Conservation (phyloP, 73 alveolate genomes). For the Breviolum minutum region DNA sequence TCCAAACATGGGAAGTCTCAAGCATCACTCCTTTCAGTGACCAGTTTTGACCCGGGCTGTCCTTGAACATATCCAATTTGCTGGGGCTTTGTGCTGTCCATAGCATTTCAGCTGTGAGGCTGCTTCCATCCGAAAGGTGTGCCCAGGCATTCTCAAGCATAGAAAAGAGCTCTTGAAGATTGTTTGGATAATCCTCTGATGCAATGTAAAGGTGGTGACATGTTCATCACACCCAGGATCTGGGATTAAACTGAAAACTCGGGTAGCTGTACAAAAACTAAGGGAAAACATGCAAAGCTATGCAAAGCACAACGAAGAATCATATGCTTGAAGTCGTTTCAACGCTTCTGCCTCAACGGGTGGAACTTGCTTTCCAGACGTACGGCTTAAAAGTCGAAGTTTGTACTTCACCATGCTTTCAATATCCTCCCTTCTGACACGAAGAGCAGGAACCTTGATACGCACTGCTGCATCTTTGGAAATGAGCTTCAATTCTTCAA, state of each 20-base stretch:
- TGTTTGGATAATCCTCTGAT: slow-evolving; percentile 75
- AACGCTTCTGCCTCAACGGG: slow-evolving; percentile 34
- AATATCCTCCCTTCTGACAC: slow-evolving; percentile 57
- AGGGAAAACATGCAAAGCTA: background rate
- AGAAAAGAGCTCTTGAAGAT: slow-evolving; percentile 51
- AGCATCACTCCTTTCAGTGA: background rate
- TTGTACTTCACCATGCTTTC: slow-evolving; percentile 43
- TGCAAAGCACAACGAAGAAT: background rate
- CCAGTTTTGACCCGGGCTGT: background rate
- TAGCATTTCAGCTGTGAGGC: slow-evolving; percentile 48
- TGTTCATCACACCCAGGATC: background rate
- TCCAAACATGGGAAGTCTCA: background rate
- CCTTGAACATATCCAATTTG: slow-evolving; percentile 69
- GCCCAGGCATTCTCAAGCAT: slow-evolving; percentile 63
- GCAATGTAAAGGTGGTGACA: background rate
- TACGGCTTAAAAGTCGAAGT: slow-evolving; percentile 32
- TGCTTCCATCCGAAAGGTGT: slow-evolving; percentile 14
- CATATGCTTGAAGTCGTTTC: slow-evolving; percentile 7
- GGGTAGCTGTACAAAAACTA: background rate
- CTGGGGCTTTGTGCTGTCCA: slow-evolving; percentile 70
- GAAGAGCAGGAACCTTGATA: slow-evolving; percentile 65
- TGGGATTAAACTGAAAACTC: background rate
- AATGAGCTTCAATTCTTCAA: background rate
- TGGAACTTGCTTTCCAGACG: slow-evolving; percentile 38
- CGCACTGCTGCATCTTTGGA: background rate